Evolutionary conservation across 805 yeast genomes (phyloP), one percentile per base, ranked within the genome.

Genomic region (Candida silvatica): DNA sequence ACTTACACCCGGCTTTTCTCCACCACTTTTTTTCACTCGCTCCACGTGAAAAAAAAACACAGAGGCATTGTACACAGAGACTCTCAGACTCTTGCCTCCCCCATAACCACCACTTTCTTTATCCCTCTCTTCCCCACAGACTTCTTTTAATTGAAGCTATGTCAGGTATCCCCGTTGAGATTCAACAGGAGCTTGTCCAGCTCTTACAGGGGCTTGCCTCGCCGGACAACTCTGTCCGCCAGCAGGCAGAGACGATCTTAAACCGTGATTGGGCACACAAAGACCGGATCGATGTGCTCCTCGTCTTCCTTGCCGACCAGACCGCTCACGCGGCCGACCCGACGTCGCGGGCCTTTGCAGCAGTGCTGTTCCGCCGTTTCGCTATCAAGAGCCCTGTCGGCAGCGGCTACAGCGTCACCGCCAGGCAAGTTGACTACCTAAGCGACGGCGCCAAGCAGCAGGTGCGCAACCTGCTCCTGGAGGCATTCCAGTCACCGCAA

Each of bases 341-440:
- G 31, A 64, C 71, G n/a, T 58, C 71, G 5, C 65, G 74, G 39
- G 74, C 90, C 0, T 78, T 87, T 49, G 68, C 92, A 12, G 94
- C 97, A 3, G 96, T 92, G 20, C 61, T 92, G 39, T 85, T 92
- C 56, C 72, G 98, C 56, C 75, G 96, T 51, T 71, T 86, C 44
- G 87, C 95, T 6, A 71, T 80, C 38, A 77, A 78, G 49, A 72
- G 86, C 4, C 95, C 96, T 5, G 77, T 78, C 42, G 71, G 69
- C 24, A 66, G 71, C 41, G 71, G 68, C 26, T 58, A 67, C 33
- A 68, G 74, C 18, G 79, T 82, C 30, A 74, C 84, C 17, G 84
- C 84, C 30, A 74, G 94, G 51, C 80, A 88, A 32, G 69, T 87
- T 34, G 94, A 90, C 22, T 72, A 71, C 30, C 63, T 87, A 18